phyloP scores from a whole-genome alignment of 2,329 filamentous ascomycete species.

The Fusarium secorum region DNA sequence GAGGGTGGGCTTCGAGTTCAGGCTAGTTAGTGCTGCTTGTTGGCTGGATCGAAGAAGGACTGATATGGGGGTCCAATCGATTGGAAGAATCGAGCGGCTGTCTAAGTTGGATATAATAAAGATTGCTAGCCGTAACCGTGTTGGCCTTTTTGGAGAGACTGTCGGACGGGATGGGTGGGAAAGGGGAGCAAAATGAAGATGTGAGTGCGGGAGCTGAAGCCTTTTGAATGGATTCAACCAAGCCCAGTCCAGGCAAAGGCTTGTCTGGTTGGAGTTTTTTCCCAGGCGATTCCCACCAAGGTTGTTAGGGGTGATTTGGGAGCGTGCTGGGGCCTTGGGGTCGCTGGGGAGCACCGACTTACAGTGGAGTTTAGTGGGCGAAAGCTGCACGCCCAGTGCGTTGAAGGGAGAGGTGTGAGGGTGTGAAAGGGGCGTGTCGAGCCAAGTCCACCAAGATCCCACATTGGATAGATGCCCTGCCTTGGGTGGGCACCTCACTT shows the following conservation, averaged over 20 bases:
- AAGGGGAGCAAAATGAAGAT: conserved; percentile 35
- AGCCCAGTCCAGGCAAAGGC: conserved; percentile 28
- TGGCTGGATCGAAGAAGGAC: neutral
- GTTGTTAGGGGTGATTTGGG: conserved; percentile 49
- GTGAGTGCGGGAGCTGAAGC: conserved; percentile 49
- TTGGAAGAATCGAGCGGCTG: conserved; percentile 26
- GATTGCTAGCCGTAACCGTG: conserved; percentile 27
- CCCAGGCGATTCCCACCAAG: conserved; percentile 43
- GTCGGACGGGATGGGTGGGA: conserved; percentile 43
- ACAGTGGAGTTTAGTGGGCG: conserved; percentile 33
- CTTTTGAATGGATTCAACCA: conserved; percentile 51
- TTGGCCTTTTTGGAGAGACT: conserved; percentile 15
- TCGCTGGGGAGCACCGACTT: conserved; percentile 37
- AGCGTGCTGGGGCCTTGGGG: conserved; percentile 38
- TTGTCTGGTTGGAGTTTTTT: conserved; percentile 41
- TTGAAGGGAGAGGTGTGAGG: conserved; percentile 4
- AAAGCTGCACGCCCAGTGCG: conserved; percentile 10
- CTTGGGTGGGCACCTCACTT: neutral
- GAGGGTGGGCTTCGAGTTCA: conserved; percentile 4
- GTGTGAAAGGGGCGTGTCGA: conserved; percentile 5
- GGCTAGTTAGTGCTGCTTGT: neutral
- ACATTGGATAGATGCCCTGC: conserved; percentile 14
- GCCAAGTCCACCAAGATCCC: neutral
- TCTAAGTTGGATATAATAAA: conserved; percentile 22
- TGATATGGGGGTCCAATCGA: neutral